Evolutionary conservation across 2,329 filamentous ascomycete genomes (phyloP).

Genomic region (Purpureocillium lavendulum): DNA sequence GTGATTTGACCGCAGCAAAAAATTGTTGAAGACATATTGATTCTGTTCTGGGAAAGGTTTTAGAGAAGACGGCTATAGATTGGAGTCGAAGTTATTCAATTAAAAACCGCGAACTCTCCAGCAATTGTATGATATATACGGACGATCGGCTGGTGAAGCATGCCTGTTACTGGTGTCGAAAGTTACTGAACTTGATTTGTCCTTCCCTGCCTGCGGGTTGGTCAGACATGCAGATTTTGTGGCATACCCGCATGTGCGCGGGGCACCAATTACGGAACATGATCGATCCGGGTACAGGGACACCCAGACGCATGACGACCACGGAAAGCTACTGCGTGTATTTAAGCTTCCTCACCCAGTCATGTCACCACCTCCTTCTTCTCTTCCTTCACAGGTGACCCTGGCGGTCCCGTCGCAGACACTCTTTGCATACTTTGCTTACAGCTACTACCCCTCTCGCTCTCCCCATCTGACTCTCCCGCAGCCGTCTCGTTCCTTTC

Average conservation of each 20-base stretch:
- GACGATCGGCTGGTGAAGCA: background rate
- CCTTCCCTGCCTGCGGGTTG: background rate
- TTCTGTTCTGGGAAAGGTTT: too few relatives aligned
- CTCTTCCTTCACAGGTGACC: constrained; percentile 9
- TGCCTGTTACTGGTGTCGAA: background rate
- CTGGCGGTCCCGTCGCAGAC: constrained; percentile 7
- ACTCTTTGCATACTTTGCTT: constrained; percentile 4
- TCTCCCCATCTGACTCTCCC: constrained; percentile 1
- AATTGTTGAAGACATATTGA: constrained; percentile 10
- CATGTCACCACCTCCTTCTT: background rate
- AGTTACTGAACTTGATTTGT: background rate
- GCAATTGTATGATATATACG: background rate
- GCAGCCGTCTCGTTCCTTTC: constrained; percentile 1
- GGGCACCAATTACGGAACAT: background rate
- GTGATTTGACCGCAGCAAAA: constrained; percentile 15
- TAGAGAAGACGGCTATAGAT: background rate
- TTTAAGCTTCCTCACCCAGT: background rate
- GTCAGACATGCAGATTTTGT: constrained; percentile 9
- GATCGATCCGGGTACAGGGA: background rate
- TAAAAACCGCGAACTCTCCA: too few relatives aligned
- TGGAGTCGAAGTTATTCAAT: background rate
- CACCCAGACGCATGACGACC: background rate
- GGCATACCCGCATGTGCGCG: constrained; percentile 1
- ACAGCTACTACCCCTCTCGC: background rate
- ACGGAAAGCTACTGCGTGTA: background rate